Evolutionary conservation across 2,329 filamentous ascomycete species (phyloP), one percentile per base, ranked within the genome.

Genomic region (Hymenoscyphus albidus): DNA sequence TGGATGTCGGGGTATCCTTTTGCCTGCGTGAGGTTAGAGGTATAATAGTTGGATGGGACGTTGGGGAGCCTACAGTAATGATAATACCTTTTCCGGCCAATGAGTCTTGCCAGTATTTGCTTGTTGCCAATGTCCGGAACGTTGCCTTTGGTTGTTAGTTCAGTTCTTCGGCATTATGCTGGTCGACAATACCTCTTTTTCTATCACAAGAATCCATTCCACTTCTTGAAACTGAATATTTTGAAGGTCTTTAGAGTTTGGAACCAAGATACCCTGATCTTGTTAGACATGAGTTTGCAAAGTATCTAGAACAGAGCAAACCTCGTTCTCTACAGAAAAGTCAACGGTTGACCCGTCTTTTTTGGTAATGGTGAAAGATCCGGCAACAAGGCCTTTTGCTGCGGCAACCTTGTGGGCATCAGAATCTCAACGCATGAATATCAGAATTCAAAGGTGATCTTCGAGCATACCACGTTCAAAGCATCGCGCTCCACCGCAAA

Each of bases 1-100:
- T 83, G 82, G 58, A 94, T 78, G 70, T 95, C 92, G 0, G 92
- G 91, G 72, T 92, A 95, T 1, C 92, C 92, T 80, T 93, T 95
- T 0, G 87, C 91, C 88, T 92, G 62, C 3, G 32, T 32, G 1
- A 18, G 42, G 12, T 16, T 59, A 5, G 65, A 42, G n/a, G 14
- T n/a, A 13, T 3, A 27, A n/a, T 22, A 16, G 35, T 4, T 59
- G 18, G 14, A 10, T 5, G 32, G 10, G 35, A 27, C n/a, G n/a
- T 27, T 16, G 35, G 40, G n/a, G 1, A 3, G 61, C 72, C 42
- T 78, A 89, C 89, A 3, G 91, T 93, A 27, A 93, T 71, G 0
- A 92, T 74, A n/a, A 91, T 77, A 0, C 90, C 88, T n/a, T 80
- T 77, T 0, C 83, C 82, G 1, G 79, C 78, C 1, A 77, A 35